Evolutionary conservation across 352 stramenopile genomes (phyloP), one percentile per base, ranked within the genome.

Genomic region (Thalassiosira ordinaria): DNA sequence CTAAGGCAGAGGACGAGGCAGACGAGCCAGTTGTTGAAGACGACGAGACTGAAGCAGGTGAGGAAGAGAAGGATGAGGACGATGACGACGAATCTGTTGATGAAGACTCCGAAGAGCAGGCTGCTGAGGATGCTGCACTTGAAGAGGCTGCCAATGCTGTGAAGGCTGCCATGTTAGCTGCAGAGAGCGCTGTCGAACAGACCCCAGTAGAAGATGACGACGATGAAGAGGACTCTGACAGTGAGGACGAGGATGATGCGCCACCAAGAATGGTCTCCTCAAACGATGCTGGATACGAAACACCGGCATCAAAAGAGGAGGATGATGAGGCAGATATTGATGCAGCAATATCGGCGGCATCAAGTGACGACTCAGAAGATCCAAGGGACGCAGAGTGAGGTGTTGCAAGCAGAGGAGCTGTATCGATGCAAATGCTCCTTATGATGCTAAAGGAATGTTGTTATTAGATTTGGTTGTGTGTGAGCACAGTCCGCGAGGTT

Each of bases 21-120:
- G 53, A 72, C 47, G 44, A 63, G 24, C 27, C 73, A 26, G 53
- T 72, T 22, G 61, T 69, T 37, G 60, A 71, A 16, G 69, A 70
- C 20, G 46, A 74, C 18, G 33, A 73, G 20, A 62, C 51, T 1
- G 61, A 57, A 20, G 60, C 37, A n/a, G 35, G n/a, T n/a, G 20
- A 24, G 13, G 49, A 31, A 13, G 24, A 61, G 2, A 39, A 37
- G n/a, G 74, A 71, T 37, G 69, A 70, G 27, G 53, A 49, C 14
- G 4, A 35, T 13, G 22, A 18, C n/a, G n/a, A n/a, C n/a, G n/a
- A n/a, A n/a, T n/a, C n/a, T n/a, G n/a, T n/a, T n/a, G n/a, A 2
- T 61, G 22, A 27, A 20, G 59, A 68, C 8, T 33, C 59, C 22
- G 59, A 68, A 18, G 33, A 41, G 6, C 20, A 37, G 9, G 8